A percentile compares a stretch with the other conserved stretches of the same genome.
These are phyloP conservation scores for Polygonum maritimum DNA, from an alignment of 148 eudicot genomes.

Conservation along the genomic window DNA sequence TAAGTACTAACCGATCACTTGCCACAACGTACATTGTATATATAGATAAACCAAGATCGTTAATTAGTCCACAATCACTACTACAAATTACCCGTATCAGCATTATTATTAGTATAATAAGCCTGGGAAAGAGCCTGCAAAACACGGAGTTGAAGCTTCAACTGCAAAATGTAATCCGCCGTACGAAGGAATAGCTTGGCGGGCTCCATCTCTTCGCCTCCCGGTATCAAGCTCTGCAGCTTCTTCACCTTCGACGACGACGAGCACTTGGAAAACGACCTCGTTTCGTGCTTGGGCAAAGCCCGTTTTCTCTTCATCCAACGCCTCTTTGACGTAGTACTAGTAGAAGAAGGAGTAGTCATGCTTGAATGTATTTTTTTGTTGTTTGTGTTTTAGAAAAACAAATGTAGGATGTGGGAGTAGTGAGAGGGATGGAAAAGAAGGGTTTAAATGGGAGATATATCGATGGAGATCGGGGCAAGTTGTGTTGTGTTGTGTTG, in stretches of 20 bases:
- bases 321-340: not conserved
- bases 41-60: not conserved
- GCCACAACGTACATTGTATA: not conserved
- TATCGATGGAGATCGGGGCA: not conserved
- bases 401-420: not conserved
- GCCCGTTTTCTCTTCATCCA: not conserved
- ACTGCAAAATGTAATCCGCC: constrained; percentile 46
- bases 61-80: not conserved
- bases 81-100: not conserved
- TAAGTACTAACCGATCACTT: not conserved
- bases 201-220: constrained; percentile 27
- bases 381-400: not conserved
- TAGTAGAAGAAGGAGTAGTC: not conserved
- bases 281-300: not conserved
- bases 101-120: not conserved
- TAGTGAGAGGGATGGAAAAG: not conserved
- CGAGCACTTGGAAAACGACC: not conserved
- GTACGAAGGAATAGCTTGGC: constrained; percentile 38
- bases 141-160: constrained; percentile 43
- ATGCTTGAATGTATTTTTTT: not conserved
- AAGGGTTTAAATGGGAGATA: not conserved
- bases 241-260: constrained; percentile 31
- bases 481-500: not conserved
- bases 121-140: constrained; percentile 38
- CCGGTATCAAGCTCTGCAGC: constrained; percentile 47